A percentile compares a stretch with the other conserved stretches of the same genome.
Conservation (phyloP, 352 stramenopile genomes). For the Pythium periplocum region DNA sequence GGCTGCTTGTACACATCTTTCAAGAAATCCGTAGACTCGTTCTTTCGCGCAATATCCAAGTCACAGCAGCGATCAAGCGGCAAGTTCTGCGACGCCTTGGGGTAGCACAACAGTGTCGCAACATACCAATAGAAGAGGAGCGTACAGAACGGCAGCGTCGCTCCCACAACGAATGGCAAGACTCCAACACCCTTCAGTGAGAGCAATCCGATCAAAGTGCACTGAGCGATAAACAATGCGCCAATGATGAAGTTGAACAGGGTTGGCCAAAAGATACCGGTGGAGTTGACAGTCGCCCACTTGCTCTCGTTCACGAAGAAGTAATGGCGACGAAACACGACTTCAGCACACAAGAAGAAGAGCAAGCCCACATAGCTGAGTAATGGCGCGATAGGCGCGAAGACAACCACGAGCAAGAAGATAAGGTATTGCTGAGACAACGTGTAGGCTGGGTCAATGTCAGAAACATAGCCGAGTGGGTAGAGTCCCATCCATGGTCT, state of each 20-base stretch:
- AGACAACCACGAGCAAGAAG: constrained; percentile 69
- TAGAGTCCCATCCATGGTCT: constrained; percentile 50
- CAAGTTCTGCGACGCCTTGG: constrained; percentile 41
- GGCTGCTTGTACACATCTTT: constrained; percentile 67
- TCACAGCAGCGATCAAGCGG: constrained; percentile 62
- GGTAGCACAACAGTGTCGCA: constrained; percentile 40
- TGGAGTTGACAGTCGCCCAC: constrained; percentile 52
- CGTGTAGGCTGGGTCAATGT: constrained; percentile 52
- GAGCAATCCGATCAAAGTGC: constrained; percentile 60
- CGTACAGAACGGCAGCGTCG: constrained; percentile 40
- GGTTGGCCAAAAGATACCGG: constrained; percentile 60
- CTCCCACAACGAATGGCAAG: constrained; percentile 31
- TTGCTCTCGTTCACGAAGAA: constrained; percentile 60
- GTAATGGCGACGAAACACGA: constrained; percentile 65
- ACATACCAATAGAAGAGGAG: constrained; percentile 66
- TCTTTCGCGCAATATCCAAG: constrained; percentile 48
- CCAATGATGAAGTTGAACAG: constrained; percentile 64
- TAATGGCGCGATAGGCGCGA: constrained; percentile 67
- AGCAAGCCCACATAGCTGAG: constrained; percentile 51
- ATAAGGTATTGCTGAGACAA: constrained; percentile 69
- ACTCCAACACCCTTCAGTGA: constrained; percentile 57
- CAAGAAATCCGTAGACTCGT: constrained; percentile 53
- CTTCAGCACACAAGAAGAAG: constrained; percentile 64
- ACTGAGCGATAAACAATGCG: constrained; percentile 55
- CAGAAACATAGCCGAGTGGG: constrained; percentile 42